Base-by-base conservation (phyloP, 2,329 filamentous ascomycete genomes). In the Colletotrichum aenigma region DNA sequence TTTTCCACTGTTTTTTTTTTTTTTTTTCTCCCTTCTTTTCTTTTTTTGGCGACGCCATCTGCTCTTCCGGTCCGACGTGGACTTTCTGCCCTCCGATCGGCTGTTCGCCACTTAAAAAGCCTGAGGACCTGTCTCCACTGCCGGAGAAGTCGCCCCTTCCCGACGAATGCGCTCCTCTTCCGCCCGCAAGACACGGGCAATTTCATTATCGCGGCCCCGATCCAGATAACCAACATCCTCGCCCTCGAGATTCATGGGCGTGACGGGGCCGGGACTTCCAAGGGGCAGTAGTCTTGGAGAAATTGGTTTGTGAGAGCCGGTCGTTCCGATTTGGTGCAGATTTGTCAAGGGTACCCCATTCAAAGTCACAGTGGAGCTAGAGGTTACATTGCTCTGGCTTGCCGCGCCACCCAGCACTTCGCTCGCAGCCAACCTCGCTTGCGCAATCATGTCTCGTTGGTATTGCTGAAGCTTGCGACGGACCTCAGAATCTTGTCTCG, bases 181-280 rank as follows among this genome's bases (percentile, higher is more conserved):
- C 7, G 80, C 79, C 70, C 79, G 70, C 43, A 77, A 16, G 7
- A 68, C 66, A 6, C 76, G 70, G 16, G 36, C 76, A n/a, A 76
- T 76, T 28, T 80, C 56, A 81, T 81, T n/a, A 71, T 76, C 66
- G 15, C 81, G 81, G 15, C 79, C 80, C 32, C 79, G 81, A 34
- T 81, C 82, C 38, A 87, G 80, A 48, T 89, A 87, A 34, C 85
- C 85, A 52, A 82, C 82, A 12, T 82, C 82, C 16, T 82, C 80
- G 0, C 84, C 81, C 24, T 86, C 87, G 52, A 93, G 81, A 21
- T 91, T 89, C 86, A 93, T 91, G 2, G 91, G 91, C 2, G 91
- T 93, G 16, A 93, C 90, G 0, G 91, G 90, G 1, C 91, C 91
- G 0, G 91, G 90, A 74, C 90, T 92, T 5, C 90, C 89, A 13